Conservation (phyloP, 305 asterid genomes). For the Stenogyne calaminthoides region DNA sequence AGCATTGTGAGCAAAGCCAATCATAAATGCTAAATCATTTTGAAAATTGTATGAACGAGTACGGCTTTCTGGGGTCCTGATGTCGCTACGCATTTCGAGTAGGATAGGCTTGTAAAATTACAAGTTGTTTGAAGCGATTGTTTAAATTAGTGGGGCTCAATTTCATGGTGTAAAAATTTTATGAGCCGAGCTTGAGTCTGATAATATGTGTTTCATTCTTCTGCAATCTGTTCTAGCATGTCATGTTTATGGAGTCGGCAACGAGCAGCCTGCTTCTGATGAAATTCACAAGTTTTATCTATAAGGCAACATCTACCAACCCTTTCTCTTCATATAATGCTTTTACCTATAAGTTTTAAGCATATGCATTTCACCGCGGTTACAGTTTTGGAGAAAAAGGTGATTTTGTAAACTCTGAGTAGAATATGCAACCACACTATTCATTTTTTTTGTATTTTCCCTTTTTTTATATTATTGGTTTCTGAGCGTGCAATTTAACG, state of each 20-base stretch:
- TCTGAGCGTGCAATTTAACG: too few species aligned
- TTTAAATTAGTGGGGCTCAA: neutral
- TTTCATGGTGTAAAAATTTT: neutral
- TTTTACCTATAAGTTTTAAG: too few species aligned
- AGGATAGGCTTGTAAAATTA: neutral
- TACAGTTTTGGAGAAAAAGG: too few species aligned
- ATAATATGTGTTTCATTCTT: too few species aligned
- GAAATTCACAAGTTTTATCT: too few species aligned
- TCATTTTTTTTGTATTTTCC: too few species aligned
- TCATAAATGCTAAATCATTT: slow-evolving; percentile 2
- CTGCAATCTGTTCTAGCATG: neutral
- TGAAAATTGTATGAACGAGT: slow-evolving; percentile 1
- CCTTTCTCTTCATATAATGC: neutral
- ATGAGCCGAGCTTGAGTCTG: neutral
- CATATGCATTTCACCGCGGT: too few species aligned
- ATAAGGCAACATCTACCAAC: neutral
- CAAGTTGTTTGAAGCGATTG: neutral
- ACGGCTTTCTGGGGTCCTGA: neutral
- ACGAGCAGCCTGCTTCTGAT: neutral
- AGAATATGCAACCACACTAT: too few species aligned
- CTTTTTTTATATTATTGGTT: too few species aligned
- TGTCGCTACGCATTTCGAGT: neutral
- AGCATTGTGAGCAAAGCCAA: too few species aligned
- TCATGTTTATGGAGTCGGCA: neutral
- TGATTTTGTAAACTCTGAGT: too few species aligned